phyloP scores from a whole-genome alignment of 768 basidiomycete genomes.

The Tylopilus felleus region DNA sequence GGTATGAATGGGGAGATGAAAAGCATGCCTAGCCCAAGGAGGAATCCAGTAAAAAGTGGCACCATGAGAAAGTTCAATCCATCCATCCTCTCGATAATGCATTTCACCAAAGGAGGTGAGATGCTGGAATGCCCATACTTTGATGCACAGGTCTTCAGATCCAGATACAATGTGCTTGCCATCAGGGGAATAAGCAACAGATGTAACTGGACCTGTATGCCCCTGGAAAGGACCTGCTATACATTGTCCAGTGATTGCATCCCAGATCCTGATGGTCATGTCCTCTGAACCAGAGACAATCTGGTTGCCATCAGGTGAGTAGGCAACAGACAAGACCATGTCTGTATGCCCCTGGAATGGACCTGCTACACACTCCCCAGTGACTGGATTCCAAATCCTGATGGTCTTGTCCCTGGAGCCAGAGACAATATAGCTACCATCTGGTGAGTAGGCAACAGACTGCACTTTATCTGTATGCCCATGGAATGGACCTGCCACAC shows the following conservation, averaged over 20 bases:
- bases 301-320: conserved; percentile 16
- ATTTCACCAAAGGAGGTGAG: conserved; percentile 1
- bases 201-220: conserved; percentile 1
- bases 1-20: conserved; percentile 14
- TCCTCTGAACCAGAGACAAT: conserved; percentile 21
- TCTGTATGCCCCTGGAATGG: conserved; percentile 22
- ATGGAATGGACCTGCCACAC: conserved; percentile 17
- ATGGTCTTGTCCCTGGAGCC: conserved; percentile 25
- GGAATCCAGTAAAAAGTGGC: conserved; percentile 18
- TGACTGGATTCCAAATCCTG: conserved; percentile 17
- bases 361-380: conserved; percentile 18
- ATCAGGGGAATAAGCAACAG: conserved; percentile 17
- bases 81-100: conserved; percentile 11
- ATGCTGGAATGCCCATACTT: conserved; percentile 4
- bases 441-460: conserved; percentile 23
- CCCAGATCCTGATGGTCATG: conserved; percentile 16
- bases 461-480: conserved; percentile 17
- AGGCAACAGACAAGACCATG: conserved; percentile 7
- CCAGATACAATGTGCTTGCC: conserved; percentile 16
- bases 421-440: conserved; percentile 21
- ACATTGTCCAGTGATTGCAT: conserved; percentile 14
- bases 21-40: conserved; percentile 16
- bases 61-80: conserved; percentile 13
- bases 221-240: conserved; percentile 15
- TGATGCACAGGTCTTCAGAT: conserved; percentile 13